Percentiles rank a stretch among this genome's conserved stretches.
These are phyloP conservation scores for Penicillium herquei DNA, from an alignment of 495 filamentous ascomycete species.

Conservation along the genomic window DNA sequence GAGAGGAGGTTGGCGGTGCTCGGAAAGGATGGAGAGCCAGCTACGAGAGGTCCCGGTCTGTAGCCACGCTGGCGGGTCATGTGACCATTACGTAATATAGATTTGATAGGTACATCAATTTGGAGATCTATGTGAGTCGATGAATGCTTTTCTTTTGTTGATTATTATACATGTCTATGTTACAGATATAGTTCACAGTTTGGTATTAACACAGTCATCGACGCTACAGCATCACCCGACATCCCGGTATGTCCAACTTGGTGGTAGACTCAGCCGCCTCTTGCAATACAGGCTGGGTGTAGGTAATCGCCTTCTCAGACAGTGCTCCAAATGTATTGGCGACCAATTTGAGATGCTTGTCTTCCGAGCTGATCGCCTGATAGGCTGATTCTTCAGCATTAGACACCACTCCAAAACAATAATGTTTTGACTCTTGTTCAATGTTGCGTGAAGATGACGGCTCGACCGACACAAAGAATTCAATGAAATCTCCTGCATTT, in stretches of 20 bases:
- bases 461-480: constrained; percentile 41
- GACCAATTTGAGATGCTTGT: neutral
- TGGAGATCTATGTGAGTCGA: neutral
- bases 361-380: neutral
- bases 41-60: constrained; percentile 34
- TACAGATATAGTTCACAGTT: neutral
- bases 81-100: constrained; percentile 22
- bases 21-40: constrained; percentile 31
- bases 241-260: constrained; percentile 44
- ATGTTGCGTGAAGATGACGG: neutral
- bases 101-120: neutral
- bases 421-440: neutral
- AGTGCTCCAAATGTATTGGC: constrained; percentile 43
- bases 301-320: constrained; percentile 50
- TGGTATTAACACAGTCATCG: neutral
- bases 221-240: constrained; percentile 23
- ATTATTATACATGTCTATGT: neutral
- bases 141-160: neutral
- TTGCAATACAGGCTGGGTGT: constrained; percentile 28
- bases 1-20: constrained; percentile 29
- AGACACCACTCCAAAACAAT: neutral
- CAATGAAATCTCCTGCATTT: constrained; percentile 45
- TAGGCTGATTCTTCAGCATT: constrained; percentile 13
- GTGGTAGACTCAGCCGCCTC: constrained; percentile 24
- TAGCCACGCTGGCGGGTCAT: constrained; percentile 41